Evolutionary conservation across 208 protist genomes (phyloP), one percentile per base, ranked within the genome.

Genomic region (Crithidia brevicula): DNA sequence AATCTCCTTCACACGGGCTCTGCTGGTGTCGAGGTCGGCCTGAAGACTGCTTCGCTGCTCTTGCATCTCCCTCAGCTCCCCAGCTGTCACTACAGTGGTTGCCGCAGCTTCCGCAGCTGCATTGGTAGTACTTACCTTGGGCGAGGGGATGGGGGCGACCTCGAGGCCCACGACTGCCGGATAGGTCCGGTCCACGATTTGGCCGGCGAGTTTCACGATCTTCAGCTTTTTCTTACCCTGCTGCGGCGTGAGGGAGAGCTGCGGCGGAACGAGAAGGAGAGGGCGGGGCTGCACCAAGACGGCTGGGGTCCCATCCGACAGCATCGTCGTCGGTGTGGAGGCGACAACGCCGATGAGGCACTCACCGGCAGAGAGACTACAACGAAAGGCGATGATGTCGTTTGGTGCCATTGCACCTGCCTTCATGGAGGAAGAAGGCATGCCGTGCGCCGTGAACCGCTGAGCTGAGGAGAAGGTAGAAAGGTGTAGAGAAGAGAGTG

Each of bases 21-120:
- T 49, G 53, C 77, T 81, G 15, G 77, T 74, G 11, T 66, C 71
- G 27, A 81, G 34, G 49, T 80, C 81, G 3, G 28, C 31, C 20
- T 56, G 23, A 2, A 87, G 67, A 15, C 67, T 46, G 18, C 52
- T 49, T 9, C 81, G 72, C 8, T 79, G 77, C 40, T 73, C 73
- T 22, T 15, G 49, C 47, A 87, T 54, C 42, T 83, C 81, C 50
- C 23, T 62, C 22, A 80, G 33, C 25, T 86, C 81, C 22, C 72
- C 62, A 0, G 60, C 52, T 15, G 72, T 45, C 20, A 85, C 38
- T 5, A 42, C 36, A 8, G 28, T 16, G 52, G 6, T 9, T 1
- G 31, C 38, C 10, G 11, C 36, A 18, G 15, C 40, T n/a, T 20
- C 9, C 10, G 33, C n/a, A 22, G 22, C 15, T 5, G 60, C 30